Base-by-base conservation (phyloP, 2,329 filamentous ascomycete genomes). In the Penicillium decumbens region DNA sequence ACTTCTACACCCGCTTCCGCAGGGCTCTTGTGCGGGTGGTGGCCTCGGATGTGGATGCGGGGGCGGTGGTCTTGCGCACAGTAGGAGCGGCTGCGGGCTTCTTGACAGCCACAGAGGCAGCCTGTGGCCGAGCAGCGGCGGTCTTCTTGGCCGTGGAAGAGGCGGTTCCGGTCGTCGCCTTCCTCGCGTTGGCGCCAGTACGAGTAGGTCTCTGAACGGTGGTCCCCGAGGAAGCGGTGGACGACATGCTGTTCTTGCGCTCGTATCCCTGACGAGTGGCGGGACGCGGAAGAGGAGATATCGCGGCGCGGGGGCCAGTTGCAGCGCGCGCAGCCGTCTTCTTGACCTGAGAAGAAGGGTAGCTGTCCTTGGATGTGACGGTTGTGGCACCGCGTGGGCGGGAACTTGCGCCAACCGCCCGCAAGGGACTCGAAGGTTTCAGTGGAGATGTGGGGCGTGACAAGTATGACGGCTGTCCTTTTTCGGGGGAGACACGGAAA, bases 361-460 rank as follows among this genome's bases (percentile, higher is more conserved):
- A 55, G 45, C 53, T 58, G 41, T 65, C 65, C 48, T 59, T 65
- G 35, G 57, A 53, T 3, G 63, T 43, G 5, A 64, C 60, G 1
- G 62, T 58, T 5, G 63, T 61, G 33, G 62, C 56, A 33, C 59
- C 59, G 15, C 59, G 59, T 12, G 59, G 58, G 13, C 56, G 56
- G 24, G 49, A 40, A 32, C 54, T 58, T 13, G 59, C 54, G 1
- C 63, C 57, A 6, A 63, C 57, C 13, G 62, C 62, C 35, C 70
- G 70, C 18, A 72, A 57, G 13, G 69, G 68, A 43, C 69, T 72
- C 2, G 73, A 73, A 3, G 70, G 72, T 63, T 88, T 87, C n/a
- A 81, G 62, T 1, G 85, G 83, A 23, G 85, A 86, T 13, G 77
- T 73, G 23, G 83, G 79, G 23, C 80, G 79, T 1, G 80, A 75